Evolutionary conservation across 768 basidiomycete genomes (phyloP).

Genomic region (Lentinula boryana): DNA sequence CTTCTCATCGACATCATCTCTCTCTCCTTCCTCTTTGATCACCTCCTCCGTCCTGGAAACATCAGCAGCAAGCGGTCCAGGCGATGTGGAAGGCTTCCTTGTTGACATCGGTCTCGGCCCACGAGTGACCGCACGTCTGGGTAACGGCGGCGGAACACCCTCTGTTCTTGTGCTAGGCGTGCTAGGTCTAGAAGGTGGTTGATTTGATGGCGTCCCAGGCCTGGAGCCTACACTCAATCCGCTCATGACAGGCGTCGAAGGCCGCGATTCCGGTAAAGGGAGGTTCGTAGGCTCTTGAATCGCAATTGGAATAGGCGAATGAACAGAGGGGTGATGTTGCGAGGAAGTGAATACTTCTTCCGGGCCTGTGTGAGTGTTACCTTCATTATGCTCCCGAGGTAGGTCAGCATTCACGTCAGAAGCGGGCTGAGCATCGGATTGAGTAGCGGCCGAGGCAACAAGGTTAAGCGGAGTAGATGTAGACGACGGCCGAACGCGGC

Average conservation of each 20-base stretch:
- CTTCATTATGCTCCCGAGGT: slow-evolving; percentile 1
- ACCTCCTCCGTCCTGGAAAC: not conserved
- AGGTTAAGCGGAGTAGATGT: not conserved
- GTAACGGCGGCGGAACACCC: slow-evolving; percentile 50
- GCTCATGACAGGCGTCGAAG: slow-evolving; percentile 28
- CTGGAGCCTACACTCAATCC: slow-evolving; percentile 21
- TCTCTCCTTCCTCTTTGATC: slow-evolving; percentile 7
- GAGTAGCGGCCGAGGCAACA: not conserved
- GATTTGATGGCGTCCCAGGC: slow-evolving; percentile 24
- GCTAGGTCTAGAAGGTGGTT: not conserved
- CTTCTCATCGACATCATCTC: not conserved
- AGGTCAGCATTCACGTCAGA: slow-evolving; percentile 10
- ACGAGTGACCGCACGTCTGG: slow-evolving; percentile 58
- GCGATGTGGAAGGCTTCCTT: not conserved
- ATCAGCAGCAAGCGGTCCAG: not conserved
- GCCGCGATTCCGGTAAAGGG: slow-evolving; percentile 39
- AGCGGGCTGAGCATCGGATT: not conserved
- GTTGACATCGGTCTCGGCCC: slow-evolving; percentile 23
- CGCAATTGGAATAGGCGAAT: not conserved
- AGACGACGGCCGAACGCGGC: not conserved
- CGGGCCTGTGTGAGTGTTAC: not conserved
- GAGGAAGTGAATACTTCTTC: slow-evolving; percentile 7
- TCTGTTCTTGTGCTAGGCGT: slow-evolving; percentile 14
- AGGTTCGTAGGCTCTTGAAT: slow-evolving; percentile 22
- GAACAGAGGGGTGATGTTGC: slow-evolving; percentile 10